These are phyloP conservation scores for Penicillium sp. DNA, from an alignment of 2,329 filamentous ascomycete species.

Conservation along the genomic window DNA sequence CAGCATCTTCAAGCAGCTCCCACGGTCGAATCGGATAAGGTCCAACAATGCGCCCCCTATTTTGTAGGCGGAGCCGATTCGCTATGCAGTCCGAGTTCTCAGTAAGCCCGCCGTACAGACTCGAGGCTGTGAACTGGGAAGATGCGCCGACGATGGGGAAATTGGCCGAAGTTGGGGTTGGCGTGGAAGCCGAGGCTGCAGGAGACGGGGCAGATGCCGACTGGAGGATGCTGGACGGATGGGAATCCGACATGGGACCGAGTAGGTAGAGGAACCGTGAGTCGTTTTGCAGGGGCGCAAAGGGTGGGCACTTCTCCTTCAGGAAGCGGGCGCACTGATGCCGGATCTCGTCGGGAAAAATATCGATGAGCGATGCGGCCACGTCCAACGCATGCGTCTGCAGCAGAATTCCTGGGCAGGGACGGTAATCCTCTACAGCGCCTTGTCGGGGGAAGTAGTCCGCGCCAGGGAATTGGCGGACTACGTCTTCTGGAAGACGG, in stretches of 20 bases:
- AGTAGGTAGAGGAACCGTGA: slow-evolving; percentile 45
- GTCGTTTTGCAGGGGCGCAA: slow-evolving; percentile 41
- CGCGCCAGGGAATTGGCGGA: slow-evolving; percentile 33
- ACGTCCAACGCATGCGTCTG: slow-evolving; percentile 48
- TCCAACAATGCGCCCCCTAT: slow-evolving; percentile 37
- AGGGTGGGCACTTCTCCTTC: slow-evolving; percentile 44
- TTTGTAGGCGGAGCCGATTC: slow-evolving; percentile 41
- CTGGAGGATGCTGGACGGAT: slow-evolving; percentile 21
- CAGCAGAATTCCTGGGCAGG: slow-evolving; percentile 36
- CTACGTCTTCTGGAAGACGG: slow-evolving; percentile 34
- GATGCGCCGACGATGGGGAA: slow-evolving; percentile 18
- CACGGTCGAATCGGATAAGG: slow-evolving; percentile 42
- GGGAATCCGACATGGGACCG: slow-evolving; percentile 36
- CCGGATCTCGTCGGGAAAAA: slow-evolving; percentile 47
- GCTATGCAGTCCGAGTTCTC: slow-evolving; percentile 32
- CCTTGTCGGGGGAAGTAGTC: slow-evolving; percentile 32
- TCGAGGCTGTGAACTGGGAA: slow-evolving; percentile 20
- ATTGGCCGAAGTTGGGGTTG: slow-evolving; percentile 29
- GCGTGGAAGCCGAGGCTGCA: slow-evolving; percentile 33
- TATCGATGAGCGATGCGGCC: slow-evolving; percentile 47
- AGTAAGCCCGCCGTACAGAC: slow-evolving; percentile 14
- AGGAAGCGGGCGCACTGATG: slow-evolving; percentile 45
- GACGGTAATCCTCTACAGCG: slow-evolving; percentile 25
- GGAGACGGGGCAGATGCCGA: slow-evolving; percentile 35
- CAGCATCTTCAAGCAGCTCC: slow-evolving; percentile 49